A percentile compares a stretch with the other conserved stretches of the same genome.
These are phyloP conservation scores for Botrytis hyacinthi DNA, from an alignment of 2,329 filamentous ascomycete genomes.

Conservation along the genomic window DNA sequence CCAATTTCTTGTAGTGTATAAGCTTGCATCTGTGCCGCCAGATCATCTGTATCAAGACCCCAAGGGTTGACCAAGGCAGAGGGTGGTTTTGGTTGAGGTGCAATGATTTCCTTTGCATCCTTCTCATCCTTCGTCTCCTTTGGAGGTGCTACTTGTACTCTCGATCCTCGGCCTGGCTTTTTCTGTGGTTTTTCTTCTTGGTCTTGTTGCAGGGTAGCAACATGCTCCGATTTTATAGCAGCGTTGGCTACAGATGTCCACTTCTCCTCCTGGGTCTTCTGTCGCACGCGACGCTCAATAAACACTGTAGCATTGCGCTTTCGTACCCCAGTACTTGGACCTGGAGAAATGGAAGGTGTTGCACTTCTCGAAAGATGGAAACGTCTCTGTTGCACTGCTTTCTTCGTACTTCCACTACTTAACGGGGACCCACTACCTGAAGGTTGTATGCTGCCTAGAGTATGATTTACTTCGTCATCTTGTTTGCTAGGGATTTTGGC, in stretches of 20 bases:
- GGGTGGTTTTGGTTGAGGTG: slow-evolving; percentile 20
- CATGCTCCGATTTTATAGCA: background rate
- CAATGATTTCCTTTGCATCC: background rate
- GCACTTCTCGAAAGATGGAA: slow-evolving; percentile 56
- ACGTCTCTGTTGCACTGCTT: slow-evolving; percentile 44
- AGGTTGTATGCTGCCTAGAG: background rate
- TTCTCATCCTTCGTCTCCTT: background rate
- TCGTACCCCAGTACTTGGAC: slow-evolving; percentile 16
- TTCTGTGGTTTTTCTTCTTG: slow-evolving; percentile 28
- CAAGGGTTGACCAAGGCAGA: slow-evolving; percentile 40
- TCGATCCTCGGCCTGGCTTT: slow-evolving; percentile 32
- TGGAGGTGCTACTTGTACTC: slow-evolving; percentile 19
- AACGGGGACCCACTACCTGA: background rate
- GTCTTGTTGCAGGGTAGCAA: slow-evolving; percentile 7
- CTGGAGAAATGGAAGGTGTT: slow-evolving; percentile 5
- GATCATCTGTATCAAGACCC: slow-evolving; percentile 42
- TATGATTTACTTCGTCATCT: background rate
- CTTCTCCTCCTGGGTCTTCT: slow-evolving; percentile 20
- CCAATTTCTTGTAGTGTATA: slow-evolving; percentile 59
- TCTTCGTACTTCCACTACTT: slow-evolving; percentile 5
- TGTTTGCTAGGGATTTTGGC: background rate
- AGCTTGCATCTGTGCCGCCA: slow-evolving; percentile 55
- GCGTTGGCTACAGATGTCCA: slow-evolving; percentile 1
- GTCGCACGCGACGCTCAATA: slow-evolving; percentile 50
- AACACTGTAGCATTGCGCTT: slow-evolving; percentile 49